A percentile compares a stretch with the other conserved stretches of the same genome.
phyloP scores from a whole-genome alignment of 371 early-diverging fungal species.

The Mortierella sp. region DNA sequence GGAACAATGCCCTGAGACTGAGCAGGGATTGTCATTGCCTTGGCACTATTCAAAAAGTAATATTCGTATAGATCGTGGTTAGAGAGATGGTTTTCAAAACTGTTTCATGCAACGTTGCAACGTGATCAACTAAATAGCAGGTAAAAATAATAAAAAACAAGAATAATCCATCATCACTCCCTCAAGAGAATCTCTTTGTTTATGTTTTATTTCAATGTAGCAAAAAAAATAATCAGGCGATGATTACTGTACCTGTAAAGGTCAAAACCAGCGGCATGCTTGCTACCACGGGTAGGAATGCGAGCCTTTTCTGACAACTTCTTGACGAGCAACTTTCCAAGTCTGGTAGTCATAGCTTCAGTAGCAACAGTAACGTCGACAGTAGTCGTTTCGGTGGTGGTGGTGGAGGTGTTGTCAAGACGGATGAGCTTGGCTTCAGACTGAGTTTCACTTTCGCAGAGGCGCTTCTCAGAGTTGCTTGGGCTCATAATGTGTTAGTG shows the following conservation, averaged over 20 bases:
- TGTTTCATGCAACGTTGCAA: no score
- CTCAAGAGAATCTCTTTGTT: no score
- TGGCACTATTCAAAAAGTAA: constrained; percentile 64
- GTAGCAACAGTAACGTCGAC: neutral
- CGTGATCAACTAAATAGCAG: no score
- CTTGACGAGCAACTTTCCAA: constrained; percentile 67
- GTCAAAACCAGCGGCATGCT: constrained; percentile 96
- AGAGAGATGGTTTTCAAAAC: neutral
- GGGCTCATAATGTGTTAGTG: constrained; percentile 29
- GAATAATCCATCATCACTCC: no score
- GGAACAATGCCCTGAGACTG: constrained; percentile 81
- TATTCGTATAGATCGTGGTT: neutral
- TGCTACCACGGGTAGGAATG: constrained; percentile 87
- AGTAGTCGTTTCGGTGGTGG: neutral
- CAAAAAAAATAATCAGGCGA: no score
- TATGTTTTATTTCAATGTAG: no score
- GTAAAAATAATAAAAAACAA: no score
- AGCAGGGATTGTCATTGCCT: constrained; percentile 79
- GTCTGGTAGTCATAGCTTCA: constrained; percentile 14
- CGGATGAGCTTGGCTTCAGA: constrained; percentile 24
- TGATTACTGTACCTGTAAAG: constrained; percentile 79
- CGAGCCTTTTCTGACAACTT: constrained; percentile 77
- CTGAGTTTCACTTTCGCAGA: constrained; percentile 24
- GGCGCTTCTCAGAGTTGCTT: constrained; percentile 31
- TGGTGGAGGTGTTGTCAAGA: constrained; percentile 4